Base-by-base conservation (phyloP, 108 stramenopile genomes). In the Parietichytrium sp. region DNA sequence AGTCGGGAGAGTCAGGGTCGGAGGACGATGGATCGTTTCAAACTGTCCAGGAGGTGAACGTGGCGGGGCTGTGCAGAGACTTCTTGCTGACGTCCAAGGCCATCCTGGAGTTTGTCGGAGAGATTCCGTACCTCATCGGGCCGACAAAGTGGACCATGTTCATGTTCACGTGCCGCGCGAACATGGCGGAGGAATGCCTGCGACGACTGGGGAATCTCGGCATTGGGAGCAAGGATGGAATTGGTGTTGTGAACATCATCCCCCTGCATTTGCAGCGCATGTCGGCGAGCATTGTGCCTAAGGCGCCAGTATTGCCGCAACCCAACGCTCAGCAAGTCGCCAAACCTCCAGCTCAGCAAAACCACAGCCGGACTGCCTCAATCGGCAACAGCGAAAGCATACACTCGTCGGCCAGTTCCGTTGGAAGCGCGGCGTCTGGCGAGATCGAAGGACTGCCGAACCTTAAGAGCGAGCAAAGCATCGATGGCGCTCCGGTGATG, bases 201-300 rank as follows among this genome's bases (percentile, higher is more conserved):
- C 20, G 36, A 23, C 61, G 61, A 12, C 61, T 72, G 38, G 45
- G 45, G 38, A 72, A 72, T 45, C 61, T 33, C 33, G 61, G 61
- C 42, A 42, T 72, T 6, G 61, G 61, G 38, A 72, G 45, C 42
- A 72, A 72, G 61, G 61, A 72, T 25, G 61, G 61, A 3, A 33
- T 72, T 16, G 61, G 61, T 25, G 45, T 72, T 33, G 61, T 72
- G 10, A 7, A 13, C 61, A 45, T 72, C 20, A 23, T 25, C 16
- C 61, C 61, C 33, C 36, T 72, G 3, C 61, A 72, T 33, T 42
- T 72, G 16, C n/a, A 42, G 15, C 61, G 61, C 61, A 72, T 72
- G 23, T 72, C 61, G 38, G 45, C 61, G 29, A 72, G n/a, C 20
- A 10, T 72, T 6, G 8, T 42, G 20, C 61, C 61, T 25, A 72